Base-by-base conservation (phyloP, 345 rosid species). In the Euclidium syriacum region DNA sequence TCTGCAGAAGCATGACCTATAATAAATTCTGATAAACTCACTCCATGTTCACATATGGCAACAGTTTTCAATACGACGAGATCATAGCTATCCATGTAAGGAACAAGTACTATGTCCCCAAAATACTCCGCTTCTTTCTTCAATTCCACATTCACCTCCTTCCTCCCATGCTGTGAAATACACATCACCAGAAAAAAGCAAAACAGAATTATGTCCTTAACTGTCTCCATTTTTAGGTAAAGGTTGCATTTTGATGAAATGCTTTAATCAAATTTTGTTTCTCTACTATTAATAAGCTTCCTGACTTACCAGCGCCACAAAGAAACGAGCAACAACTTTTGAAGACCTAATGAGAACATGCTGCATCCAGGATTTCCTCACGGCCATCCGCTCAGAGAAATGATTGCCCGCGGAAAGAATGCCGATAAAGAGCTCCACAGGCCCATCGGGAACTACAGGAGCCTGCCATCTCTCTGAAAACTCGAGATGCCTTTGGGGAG, bases 61-160 rank as follows among this genome's bases (percentile, higher is more conserved):
- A 88, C 88, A 40, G 98, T 91, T 76, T 91, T 92, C 52, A 92
- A 75, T 10, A 92, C 98, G 15, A 89, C 96, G 34, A 92, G 95
- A 73, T 92, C 98, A 55, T 92, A 92, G 78, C 84, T 89, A 58
- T 89, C 98, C 95, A 89, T 79, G 75, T 87, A 92, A 11, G 98
- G 96, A 36, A 92, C 94, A 10, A 92, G 72, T 22, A 92, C 90
- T 58, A 87, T 80, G 77, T 89, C 96, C 32, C 94, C 88, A 49
- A 91, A 91, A 61, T 80, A 92, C 62, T 89, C 96, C 24, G 98
- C 98, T 83, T 92, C 98, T 79, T 81, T 83, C 84, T 89, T 92
- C 60, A 92, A 52, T 67, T 85, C 94, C 68, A 76, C 82, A 71
- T 92, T 89, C 80, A 92, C 91, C 75, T 87, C 91, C 71, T 89